Evolutionary conservation across 768 basidiomycete species (phyloP), one percentile per base, ranked within the genome.

Genomic region (Termitomyces sp.): DNA sequence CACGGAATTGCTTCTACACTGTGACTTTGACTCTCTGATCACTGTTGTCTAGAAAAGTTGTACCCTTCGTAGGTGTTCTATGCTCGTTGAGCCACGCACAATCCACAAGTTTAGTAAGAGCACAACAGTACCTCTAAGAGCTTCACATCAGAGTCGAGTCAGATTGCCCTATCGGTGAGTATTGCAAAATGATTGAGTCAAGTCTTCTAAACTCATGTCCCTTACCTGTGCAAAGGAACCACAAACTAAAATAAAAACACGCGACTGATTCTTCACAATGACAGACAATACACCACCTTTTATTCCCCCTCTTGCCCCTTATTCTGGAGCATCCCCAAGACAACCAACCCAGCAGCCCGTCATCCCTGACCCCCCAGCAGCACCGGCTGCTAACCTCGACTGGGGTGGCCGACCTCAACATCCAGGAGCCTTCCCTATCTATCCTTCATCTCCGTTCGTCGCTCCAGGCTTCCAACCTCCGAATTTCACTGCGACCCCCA

Each of bases 391-490:
- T 48, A 27, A 48, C 16, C 43, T 45, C 9, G 46, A 22, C 8
- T 58, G 57, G 57, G 57, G 43, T 18, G 45, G 14, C 32, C 24
- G 24, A 14, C n/a, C 51, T 40, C 34, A 39, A 18, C 57, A 58
- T 44, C 7, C 50, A 24, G 57, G 57, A 47, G 33, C 16, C 20
- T 53, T 48, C 22, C 57, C 57, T 12, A 27, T 32, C 8, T 42
- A 26, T 16, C 57, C 57, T 30, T 16, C 26, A 1, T 58, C 57
- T 27, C 57, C 57, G 8, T 58, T 9, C 13, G 10, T 14, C 14
- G 42, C 12, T 18, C 45, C 52, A 30, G 57, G 57, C 9, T 58
- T 26, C 45, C 53, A 53, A 22, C 57, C 56, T 18, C 26, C 24
- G 16, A 14, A 16, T 26, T n/a, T 51, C 0, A 1, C 18, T 13